phyloP scores from a whole-genome alignment of 2,329 filamentous ascomycete genomes.

The Coleophoma eucalyptorum region DNA sequence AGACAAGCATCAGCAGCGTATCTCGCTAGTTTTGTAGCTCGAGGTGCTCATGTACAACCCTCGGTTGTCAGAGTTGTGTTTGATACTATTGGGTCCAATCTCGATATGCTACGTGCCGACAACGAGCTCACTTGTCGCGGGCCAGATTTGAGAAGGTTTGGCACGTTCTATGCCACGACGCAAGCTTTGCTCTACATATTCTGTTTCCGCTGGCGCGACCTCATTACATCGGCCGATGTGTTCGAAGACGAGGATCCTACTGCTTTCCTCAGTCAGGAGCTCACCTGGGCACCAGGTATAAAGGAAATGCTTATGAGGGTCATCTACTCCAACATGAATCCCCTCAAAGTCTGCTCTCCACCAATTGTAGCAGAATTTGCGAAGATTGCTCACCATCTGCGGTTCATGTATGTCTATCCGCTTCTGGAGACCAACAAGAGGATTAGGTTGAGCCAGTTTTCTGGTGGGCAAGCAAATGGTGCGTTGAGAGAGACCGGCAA shows the following conservation, averaged over 20 bases:
- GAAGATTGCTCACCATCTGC: constrained; percentile 77
- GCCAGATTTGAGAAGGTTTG: constrained; percentile 70
- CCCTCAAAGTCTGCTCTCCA: constrained; percentile 89
- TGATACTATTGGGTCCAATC: constrained; percentile 69
- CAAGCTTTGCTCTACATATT: constrained; percentile 74
- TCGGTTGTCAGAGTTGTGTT: constrained; percentile 81
- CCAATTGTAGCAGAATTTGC: constrained; percentile 90
- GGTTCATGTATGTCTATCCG: constrained; percentile 85
- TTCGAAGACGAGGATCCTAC: constrained; percentile 60
- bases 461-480: constrained; percentile 45
- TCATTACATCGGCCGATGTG: constrained; percentile 57
- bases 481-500: constrained; percentile 45
- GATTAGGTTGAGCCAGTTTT: constrained; percentile 71
- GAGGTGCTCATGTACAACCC: constrained; percentile 76
- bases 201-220: constrained; percentile 95
- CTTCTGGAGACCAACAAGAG: constrained; percentile 91
- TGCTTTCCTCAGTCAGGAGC: constrained; percentile 64
- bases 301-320: constrained; percentile 72
- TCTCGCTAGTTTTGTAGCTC: constrained; percentile 88
- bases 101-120: constrained; percentile 69
- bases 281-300: constrained; percentile 72
- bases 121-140: constrained; percentile 75
- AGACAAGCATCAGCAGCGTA: constrained; percentile 88
- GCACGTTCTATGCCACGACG: constrained; percentile 65
- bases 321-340: constrained; percentile 87